Percentiles rank a stretch among this genome's conserved stretches.
Evolutionary conservation across 1,139 yeast genomes (phyloP).

Genomic region (Candida dubliniensis): DNA sequence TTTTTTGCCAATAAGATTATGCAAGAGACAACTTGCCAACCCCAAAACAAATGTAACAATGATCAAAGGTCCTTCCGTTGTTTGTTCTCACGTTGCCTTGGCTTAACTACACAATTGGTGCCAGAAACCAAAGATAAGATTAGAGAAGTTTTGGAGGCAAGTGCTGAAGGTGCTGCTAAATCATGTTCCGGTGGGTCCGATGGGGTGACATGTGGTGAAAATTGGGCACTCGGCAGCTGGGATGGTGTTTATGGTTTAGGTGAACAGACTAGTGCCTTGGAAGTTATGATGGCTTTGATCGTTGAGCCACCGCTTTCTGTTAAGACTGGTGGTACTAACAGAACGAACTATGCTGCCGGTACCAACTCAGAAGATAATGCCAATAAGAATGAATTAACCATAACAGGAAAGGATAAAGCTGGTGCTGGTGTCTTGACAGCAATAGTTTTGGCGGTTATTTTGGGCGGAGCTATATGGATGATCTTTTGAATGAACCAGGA

Average conservation of each 20-base stretch:
- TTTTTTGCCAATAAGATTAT: constrained; percentile 51
- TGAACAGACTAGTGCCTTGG: constrained; percentile 76
- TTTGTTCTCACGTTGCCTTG: constrained; percentile 65
- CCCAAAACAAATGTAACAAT: constrained; percentile 54
- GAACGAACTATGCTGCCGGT: constrained; percentile 51
- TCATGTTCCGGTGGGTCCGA: constrained; percentile 75
- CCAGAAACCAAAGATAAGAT: constrained; percentile 49
- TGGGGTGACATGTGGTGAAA: constrained; percentile 74
- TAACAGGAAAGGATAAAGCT: constrained; percentile 43
- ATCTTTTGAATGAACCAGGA: constrained; percentile 24
- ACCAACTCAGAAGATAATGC: constrained; percentile 25
- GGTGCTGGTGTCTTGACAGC: constrained; percentile 52
- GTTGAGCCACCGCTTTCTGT: constrained; percentile 37
- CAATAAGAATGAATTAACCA: constrained; percentile 31
- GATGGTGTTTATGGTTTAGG: constrained; percentile 74
- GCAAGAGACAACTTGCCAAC: constrained; percentile 67
- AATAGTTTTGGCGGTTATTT: constrained; percentile 34
- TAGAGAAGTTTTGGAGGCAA: constrained; percentile 42
- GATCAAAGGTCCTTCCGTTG: constrained; percentile 83
- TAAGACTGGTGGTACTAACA: constrained; percentile 46
- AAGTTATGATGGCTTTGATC: constrained; percentile 49
- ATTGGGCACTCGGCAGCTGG: constrained; percentile 59
- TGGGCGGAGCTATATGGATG: constrained; percentile 50
- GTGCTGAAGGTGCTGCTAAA: constrained; percentile 67
- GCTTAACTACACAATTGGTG: constrained; percentile 56